Conservation (phyloP, 2,329 filamentous ascomycete genomes). For the Neodidymelliopsis sp. region DNA sequence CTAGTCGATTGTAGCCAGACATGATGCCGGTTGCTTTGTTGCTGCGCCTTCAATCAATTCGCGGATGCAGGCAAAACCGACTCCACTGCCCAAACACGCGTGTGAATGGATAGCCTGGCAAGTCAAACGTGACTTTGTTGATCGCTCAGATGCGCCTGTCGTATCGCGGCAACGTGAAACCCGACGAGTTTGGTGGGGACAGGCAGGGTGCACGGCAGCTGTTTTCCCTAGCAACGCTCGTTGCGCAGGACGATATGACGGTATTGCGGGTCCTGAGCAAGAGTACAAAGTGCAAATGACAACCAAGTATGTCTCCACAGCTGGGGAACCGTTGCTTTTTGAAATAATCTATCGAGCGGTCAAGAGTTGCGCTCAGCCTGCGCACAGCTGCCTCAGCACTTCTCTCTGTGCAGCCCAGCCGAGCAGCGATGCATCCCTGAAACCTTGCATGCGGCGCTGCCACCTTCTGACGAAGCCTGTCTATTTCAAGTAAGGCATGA, state of each 20-base stretch:
- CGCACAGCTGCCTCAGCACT: constrained; percentile 9
- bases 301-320: constrained; percentile 9
- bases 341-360: constrained; percentile 7
- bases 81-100: constrained; percentile 27
- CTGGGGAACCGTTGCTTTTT: constrained; percentile 13
- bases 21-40: constrained; percentile 30
- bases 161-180: constrained; percentile 38
- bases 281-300: constrained; percentile 3
- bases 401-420: constrained; percentile 17
- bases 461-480: constrained; percentile 15
- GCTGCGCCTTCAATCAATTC: constrained; percentile 34
- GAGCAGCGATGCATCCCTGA: constrained; percentile 18
- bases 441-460: constrained; percentile 15
- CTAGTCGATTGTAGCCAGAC: constrained; percentile 48
- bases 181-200: constrained; percentile 40
- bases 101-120: constrained; percentile 20
- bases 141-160: constrained; percentile 21
- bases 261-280: constrained; percentile 12
- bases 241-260: constrained; percentile 19
- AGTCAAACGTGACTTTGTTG: constrained; percentile 29
- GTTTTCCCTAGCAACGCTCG: constrained; percentile 45
- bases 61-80: constrained; percentile 28
- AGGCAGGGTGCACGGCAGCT: constrained; percentile 24
- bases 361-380: constrained; percentile 16
- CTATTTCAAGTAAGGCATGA: constrained; percentile 21